These are phyloP conservation scores for Cystobasidium pallidum DNA, from an alignment of 1,284 basidiomycete genomes.

Conservation along the genomic window DNA sequence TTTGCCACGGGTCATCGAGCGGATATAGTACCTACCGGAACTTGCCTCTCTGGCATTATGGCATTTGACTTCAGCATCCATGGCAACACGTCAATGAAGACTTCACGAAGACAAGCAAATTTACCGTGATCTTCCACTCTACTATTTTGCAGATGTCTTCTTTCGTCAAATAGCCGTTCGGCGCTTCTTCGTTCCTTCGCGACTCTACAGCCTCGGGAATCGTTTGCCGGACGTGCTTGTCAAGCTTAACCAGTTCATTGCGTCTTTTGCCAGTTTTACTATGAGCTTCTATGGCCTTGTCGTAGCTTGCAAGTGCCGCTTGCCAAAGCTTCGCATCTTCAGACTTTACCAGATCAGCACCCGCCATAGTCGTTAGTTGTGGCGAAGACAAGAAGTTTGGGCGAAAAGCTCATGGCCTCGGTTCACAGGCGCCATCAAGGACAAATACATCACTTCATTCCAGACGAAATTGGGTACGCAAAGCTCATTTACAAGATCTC, in stretches of 20 bases:
- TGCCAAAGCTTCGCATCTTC: conserved; percentile 8
- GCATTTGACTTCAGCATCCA: not conserved
- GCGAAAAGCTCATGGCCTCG: too few species aligned
- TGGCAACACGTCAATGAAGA: not conserved
- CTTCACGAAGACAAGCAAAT: too few species aligned
- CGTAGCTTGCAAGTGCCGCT: conserved; percentile 20
- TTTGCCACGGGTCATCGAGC: too few species aligned
- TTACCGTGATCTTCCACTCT: conserved; percentile 44
- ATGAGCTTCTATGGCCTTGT: conserved; percentile 20
- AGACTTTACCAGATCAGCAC: not conserved
- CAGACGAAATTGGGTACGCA: too few species aligned
- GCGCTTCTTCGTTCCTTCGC: conserved; percentile 11
- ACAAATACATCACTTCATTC: too few species aligned
- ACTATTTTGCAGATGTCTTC: conserved; percentile 40
- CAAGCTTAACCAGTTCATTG: conserved; percentile 19
- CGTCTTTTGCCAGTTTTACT: conserved; percentile 34
- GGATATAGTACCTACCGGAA: conserved; percentile 30
- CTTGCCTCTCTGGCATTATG: conserved; percentile 27
- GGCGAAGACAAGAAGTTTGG: conserved; percentile 1
- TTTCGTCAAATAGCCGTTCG: conserved; percentile 37
- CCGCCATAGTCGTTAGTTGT: not conserved
- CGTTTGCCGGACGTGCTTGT: conserved; percentile 23
- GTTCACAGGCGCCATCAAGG: too few species aligned
- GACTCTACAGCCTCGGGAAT: conserved; percentile 18
- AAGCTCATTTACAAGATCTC: too few species aligned